phyloP scores from a whole-genome alignment of 345 rosid genomes.

The Ceriops zippeliana region DNA sequence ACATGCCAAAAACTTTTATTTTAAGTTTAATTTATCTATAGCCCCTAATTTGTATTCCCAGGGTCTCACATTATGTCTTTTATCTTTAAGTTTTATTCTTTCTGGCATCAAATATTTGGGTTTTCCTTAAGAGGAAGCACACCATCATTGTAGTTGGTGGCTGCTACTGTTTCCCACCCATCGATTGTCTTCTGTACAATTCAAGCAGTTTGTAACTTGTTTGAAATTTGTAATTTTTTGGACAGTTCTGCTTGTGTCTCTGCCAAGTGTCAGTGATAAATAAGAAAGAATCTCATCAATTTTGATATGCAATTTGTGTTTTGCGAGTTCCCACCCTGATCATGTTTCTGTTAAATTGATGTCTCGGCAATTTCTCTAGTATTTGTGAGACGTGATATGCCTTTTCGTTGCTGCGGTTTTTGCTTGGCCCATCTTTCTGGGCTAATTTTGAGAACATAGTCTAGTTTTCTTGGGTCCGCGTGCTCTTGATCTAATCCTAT shows the following conservation, averaged over 20 bases:
- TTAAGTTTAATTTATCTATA: slow-evolving; percentile 2
- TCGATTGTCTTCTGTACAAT: background rate
- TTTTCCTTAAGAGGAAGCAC: background rate
- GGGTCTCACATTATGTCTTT: slow-evolving; percentile 5
- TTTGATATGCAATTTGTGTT: background rate
- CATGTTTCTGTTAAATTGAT: too few species aligned
- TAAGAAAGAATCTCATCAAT: background rate
- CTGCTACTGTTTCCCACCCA: slow-evolving; percentile 11
- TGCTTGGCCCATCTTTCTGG: too few species aligned
- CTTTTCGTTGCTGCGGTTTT: too few species aligned
- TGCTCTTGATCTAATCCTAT: too few species aligned
- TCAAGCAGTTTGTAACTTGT: background rate
- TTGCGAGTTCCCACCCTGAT: too few species aligned
- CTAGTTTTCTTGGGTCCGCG: too few species aligned
- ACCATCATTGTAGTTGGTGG: background rate
- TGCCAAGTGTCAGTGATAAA: background rate
- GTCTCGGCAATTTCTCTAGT: too few species aligned
- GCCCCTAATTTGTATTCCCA: slow-evolving; percentile 26
- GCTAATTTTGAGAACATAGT: too few species aligned
- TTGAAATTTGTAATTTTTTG: slow-evolving; percentile 18
- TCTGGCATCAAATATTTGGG: slow-evolving; percentile 21
- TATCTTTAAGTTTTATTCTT: slow-evolving; percentile 10
- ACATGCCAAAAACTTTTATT: slow-evolving; percentile 10
- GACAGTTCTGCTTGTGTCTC: slow-evolving; percentile 1
- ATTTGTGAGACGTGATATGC: too few species aligned